Evolutionary conservation across 345 rosid genomes (phyloP), one percentile per base, ranked within the genome.

Genomic region (Salix suchowensis): DNA sequence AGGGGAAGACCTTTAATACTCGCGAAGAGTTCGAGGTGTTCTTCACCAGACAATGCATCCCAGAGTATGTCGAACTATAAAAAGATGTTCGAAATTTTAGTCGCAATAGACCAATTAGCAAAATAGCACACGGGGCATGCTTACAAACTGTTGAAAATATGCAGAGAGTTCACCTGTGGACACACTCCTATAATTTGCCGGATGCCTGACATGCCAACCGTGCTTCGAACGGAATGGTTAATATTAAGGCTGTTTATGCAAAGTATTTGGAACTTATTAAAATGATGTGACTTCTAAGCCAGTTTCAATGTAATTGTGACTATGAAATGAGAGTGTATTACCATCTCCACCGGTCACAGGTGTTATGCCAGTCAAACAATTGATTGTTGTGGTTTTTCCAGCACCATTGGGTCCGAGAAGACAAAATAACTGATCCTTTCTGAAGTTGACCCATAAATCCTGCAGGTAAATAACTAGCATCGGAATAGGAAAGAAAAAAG

Each of bases 341-440:
- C 97, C 97, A 80, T 95, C 97, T 74, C 97, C 96, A 71, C 84
- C 80, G 18, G 92, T 95, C 74, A 88, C 91, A 23, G 94, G 96
- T 76, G 91, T 85, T 75, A 93, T 82, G 80, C 98, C 97, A 37
- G 97, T 91, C 85, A 90, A 85, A 76, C 97, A 91, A 77, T 88
- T 91, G 80, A 91, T 90, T 64, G 86, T 83, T 70, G 98, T 93
- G 70, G 97, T 95, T 84, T 95, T 95, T 81, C 98, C 98, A 76
- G 97, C 96, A 68, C 98, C 96, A 67, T 93, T 95, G 78, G 94
- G 98, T 74, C 98, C 98, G 75, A 91, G 97, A 72, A 95, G 93
- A 88, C 97, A 95, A 80, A 95, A 95, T 23, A 93, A 78, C 73
- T 93, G 96, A 86, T 95, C 92, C 82, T 89, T 89, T 32, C 94